phyloP scores from a whole-genome alignment of 768 basidiomycete genomes.

The Baorangia bicolor region DNA sequence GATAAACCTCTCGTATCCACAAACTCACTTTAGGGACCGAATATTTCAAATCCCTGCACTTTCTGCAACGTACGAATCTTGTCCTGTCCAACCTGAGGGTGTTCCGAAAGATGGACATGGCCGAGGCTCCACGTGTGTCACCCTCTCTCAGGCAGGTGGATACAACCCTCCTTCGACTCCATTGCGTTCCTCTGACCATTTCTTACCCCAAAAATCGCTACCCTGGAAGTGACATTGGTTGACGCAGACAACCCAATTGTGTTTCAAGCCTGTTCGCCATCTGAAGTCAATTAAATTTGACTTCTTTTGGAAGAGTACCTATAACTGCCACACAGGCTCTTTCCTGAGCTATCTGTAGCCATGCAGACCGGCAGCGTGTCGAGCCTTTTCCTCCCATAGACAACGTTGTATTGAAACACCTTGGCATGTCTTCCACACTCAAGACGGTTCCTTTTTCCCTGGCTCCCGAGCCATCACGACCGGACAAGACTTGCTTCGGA shows the following conservation, averaged over 20 bases:
- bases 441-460: not conserved
- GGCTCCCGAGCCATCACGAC: not conserved
- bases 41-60: not conserved
- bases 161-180: no score
- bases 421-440: not conserved
- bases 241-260: not conserved
- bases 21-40: not conserved
- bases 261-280: not conserved
- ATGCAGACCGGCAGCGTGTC: no score
- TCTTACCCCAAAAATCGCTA: not conserved
- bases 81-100: not conserved
- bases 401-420: not conserved
- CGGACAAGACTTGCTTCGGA: not conserved
- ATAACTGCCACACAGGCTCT: not conserved
- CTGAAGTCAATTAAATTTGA: constrained; percentile 1
- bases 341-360: not conserved
- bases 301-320: not conserved
- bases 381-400: not conserved
- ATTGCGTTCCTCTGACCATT: not conserved
- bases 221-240: not conserved
- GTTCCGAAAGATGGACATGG: constrained; percentile 6
- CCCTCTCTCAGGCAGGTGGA: no score
- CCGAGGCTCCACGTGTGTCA: no score
- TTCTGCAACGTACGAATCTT: not conserved
- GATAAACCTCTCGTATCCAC: not conserved